Evolutionary conservation across 1,139 yeast species (phyloP), one percentile per base, ranked within the genome.

Genomic region (Kodamaea sp.): DNA sequence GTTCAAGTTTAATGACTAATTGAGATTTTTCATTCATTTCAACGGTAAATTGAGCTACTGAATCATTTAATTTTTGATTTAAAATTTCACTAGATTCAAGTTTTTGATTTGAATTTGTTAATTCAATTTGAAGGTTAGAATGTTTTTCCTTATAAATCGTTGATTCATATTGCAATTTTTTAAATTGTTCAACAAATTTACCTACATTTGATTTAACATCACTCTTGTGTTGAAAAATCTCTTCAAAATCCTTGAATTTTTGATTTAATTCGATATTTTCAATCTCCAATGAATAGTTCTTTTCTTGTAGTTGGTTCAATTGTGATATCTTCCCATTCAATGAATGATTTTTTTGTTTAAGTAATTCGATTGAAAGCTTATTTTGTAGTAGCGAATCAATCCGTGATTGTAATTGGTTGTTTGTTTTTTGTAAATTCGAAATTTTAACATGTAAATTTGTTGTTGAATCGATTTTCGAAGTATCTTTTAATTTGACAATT

Each of bases 281-380:
- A 32, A 81, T 57, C 47, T 81, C 82, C 12, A 79, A 53, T 9
- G 72, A 72, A 30, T 77, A 73, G 10, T 67, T 67, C 36, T 70
- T 68, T 34, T 69, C 72, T 42, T 80, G 75, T 4, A 77, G 48
- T 1, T 57, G 58, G 31, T 75, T 78, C 38, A 74, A 57, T 8
- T 60, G 60, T 6, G 58, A 53, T 7, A 81, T 39, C 45, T 74
- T 76, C 10, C 59, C 55, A 27, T 43, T 31, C 28, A 70, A 55
- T 1, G 70, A 50, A 1, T 52, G 40, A 37, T 65, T 68, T 44
- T 70, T 70, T 42, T 67, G 75, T 41, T 62, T 66, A 34, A 70
- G 53, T 22, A 71, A 43, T 43, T 70, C 75, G 8, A 48, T 51
- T 3, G 73, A 67, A 2, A 71, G 67, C 41, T 65, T 67, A 33